Percentiles rank a stretch among this genome's conserved stretches.
phyloP scores from a whole-genome alignment of 176 grass and related monocot genomes.

The Zea mays region DNA sequence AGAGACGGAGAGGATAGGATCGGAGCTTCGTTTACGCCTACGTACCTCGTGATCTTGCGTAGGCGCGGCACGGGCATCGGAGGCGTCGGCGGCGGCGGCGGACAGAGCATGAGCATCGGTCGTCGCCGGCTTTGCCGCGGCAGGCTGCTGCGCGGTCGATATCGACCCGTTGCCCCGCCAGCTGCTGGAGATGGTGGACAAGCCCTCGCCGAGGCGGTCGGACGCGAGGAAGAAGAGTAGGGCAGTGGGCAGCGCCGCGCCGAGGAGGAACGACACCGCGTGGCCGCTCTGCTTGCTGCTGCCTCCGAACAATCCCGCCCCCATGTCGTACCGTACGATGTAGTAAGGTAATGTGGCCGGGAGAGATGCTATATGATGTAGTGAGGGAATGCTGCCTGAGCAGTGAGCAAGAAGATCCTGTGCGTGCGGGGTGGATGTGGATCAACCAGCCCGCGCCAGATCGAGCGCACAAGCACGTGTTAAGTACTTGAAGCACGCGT shows the following conservation, averaged over 20 bases:
- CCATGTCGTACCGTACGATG: background rate
- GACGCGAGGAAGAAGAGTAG: conserved; percentile 42
- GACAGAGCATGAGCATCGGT: too few relatives aligned
- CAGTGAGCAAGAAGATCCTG: background rate
- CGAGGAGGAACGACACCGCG: conserved; percentile 44
- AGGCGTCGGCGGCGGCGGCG: background rate
- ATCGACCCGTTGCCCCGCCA: background rate
- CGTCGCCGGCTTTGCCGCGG: background rate
- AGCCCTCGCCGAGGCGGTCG: conserved; percentile 10
- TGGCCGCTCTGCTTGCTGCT: conserved; percentile 32
- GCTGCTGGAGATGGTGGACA: conserved; percentile 1
- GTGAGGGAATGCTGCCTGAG: too few relatives aligned
- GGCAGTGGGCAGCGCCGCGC: conserved; percentile 34
- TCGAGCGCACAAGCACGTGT: background rate
- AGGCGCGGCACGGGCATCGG: background rate
- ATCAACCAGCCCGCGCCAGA: background rate
- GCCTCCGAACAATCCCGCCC: background rate
- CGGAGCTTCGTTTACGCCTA: too few relatives aligned
- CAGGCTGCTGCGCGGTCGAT: background rate
- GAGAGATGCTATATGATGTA: too few relatives aligned
- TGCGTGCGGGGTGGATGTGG: background rate
- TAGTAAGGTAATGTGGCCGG: too few relatives aligned
- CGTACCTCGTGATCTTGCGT: conserved; percentile 2
- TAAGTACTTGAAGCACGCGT: background rate
- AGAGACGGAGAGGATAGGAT: background rate